Percentiles rank a stretch among this genome's conserved stretches.
Conservation (phyloP, 495 filamentous ascomycete genomes). For the Aspergillus incahuasiensis region DNA sequence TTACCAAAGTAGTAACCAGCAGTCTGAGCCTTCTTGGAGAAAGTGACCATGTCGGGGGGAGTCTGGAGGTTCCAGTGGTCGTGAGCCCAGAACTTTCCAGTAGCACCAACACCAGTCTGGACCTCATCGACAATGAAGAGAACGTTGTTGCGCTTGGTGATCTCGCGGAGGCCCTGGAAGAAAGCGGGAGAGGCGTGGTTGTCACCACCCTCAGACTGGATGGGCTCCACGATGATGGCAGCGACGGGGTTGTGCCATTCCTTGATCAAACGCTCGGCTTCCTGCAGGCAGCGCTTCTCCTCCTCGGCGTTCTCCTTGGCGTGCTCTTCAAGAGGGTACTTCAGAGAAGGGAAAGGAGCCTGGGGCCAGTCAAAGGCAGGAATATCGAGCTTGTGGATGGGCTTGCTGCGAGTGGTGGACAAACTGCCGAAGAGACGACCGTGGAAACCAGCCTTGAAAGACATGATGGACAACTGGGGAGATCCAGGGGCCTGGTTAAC, state of each 20-base stretch:
- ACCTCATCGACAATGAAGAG: constrained; percentile 98
- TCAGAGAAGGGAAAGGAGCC: constrained; percentile 81
- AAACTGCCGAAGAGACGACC: constrained; percentile 90
- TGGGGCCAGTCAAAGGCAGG: constrained; percentile 98
- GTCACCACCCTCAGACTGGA: constrained; percentile 97
- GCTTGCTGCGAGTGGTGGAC: constrained; percentile 90
- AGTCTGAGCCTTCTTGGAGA: constrained; percentile 98
- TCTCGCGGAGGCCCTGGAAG: constrained; percentile 80
- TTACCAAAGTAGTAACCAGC: constrained; percentile 96
- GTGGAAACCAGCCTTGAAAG: constrained; percentile 92
- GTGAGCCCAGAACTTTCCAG: constrained; percentile 98
- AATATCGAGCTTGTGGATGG: constrained; percentile 98
- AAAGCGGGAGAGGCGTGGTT: constrained; percentile 94
- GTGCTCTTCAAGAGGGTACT: constrained; percentile 87
- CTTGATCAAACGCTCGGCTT: constrained; percentile 82
- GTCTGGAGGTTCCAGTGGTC: constrained; percentile 87
- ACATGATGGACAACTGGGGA: constrained; percentile 82
- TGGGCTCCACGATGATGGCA: constrained; percentile 88
- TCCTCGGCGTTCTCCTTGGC: constrained; percentile 75
- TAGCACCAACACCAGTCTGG: constrained; percentile 89
- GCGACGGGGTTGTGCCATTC: constrained; percentile 82
- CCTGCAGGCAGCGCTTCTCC: constrained; percentile 80
- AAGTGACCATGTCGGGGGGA: constrained; percentile 97
- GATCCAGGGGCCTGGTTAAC: constrained; percentile 78
- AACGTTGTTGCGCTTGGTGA: constrained; percentile 81